These are phyloP conservation scores for Penicillium atrosanguineum DNA, from an alignment of 495 filamentous ascomycete genomes.

Conservation along the genomic window DNA sequence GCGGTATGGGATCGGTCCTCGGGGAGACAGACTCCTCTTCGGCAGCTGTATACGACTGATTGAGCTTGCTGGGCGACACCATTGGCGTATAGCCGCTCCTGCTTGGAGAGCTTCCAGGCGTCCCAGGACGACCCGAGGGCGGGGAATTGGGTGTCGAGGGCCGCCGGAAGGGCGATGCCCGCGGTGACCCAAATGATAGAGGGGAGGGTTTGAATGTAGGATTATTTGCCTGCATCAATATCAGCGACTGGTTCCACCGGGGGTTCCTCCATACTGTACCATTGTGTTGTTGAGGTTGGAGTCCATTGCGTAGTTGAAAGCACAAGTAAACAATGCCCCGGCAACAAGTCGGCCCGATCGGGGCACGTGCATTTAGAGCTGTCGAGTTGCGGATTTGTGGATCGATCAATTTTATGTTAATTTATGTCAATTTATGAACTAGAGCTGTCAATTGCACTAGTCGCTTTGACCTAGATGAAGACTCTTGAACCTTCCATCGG, in stretches of 20 bases:
- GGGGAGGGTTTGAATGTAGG: slow-evolving; percentile 68
- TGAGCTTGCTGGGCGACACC: slow-evolving; percentile 47
- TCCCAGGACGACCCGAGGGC: slow-evolving; percentile 36
- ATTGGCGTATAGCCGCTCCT: slow-evolving; percentile 43
- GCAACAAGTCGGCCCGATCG: slow-evolving; percentile 32
- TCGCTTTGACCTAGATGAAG: neutral
- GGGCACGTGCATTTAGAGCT: slow-evolving; percentile 26
- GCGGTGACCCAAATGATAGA: slow-evolving; percentile 63
- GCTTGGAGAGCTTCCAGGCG: slow-evolving; percentile 45
- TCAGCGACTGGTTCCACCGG: neutral
- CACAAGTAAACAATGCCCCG: slow-evolving; percentile 26
- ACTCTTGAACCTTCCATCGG: neutral
- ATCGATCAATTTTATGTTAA: neutral
- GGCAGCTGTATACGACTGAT: slow-evolving; percentile 48
- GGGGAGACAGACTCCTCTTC: slow-evolving; percentile 29
- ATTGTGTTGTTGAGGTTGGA: slow-evolving; percentile 1
- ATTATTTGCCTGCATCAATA: slow-evolving; percentile 33
- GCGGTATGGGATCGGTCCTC: slow-evolving; percentile 33
- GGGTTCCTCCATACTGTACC: neutral
- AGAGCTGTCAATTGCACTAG: neutral
- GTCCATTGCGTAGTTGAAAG: slow-evolving; percentile 2
- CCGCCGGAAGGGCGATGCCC: slow-evolving; percentile 74
- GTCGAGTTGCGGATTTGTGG: neutral
- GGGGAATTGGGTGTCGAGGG: slow-evolving; percentile 51
- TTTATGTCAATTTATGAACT: slow-evolving; percentile 1